phyloP scores from a whole-genome alignment of 352 stramenopile genomes.

The Saprolegnia diclina region DNA sequence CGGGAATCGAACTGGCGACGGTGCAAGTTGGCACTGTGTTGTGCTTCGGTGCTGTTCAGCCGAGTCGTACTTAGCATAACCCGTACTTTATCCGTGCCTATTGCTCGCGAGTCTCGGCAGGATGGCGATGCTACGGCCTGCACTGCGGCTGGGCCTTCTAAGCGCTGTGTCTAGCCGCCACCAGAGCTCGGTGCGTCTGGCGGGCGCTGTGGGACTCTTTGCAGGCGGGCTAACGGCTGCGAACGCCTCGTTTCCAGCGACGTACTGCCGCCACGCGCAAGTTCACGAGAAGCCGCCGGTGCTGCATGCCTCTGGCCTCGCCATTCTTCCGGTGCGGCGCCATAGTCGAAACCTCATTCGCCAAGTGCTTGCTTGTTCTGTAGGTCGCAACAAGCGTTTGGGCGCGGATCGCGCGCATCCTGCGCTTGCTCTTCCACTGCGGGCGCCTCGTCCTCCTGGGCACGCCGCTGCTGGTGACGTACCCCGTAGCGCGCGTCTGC shows the following conservation, averaged over 20 bases:
- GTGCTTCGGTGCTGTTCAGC: too few relatives aligned
- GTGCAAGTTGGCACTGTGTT: too few relatives aligned
- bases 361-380: too few relatives aligned
- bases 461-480: slow-evolving; percentile 18
- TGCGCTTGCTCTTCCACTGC: slow-evolving; percentile 21
- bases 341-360: not conserved
- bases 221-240: not conserved
- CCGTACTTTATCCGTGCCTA: too few relatives aligned
- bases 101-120: too few relatives aligned
- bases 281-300: not conserved
- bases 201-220: not conserved
- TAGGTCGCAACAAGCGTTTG: slow-evolving; percentile 15
- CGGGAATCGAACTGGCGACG: too few relatives aligned
- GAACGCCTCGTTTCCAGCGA: not conserved
- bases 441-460: slow-evolving; percentile 19
- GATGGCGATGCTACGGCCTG: slow-evolving; percentile 7
- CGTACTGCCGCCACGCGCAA: not conserved
- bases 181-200: not conserved
- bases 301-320: not conserved
- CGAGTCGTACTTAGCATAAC: too few relatives aligned
- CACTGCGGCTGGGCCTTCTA: not conserved
- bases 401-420: slow-evolving; percentile 1
- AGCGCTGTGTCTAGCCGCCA: not conserved
- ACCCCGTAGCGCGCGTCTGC: slow-evolving; percentile 11
- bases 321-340: not conserved